These are phyloP conservation scores for Cystobasidium pallidum DNA, from an alignment of 1,284 basidiomycete genomes.

Conservation along the genomic window DNA sequence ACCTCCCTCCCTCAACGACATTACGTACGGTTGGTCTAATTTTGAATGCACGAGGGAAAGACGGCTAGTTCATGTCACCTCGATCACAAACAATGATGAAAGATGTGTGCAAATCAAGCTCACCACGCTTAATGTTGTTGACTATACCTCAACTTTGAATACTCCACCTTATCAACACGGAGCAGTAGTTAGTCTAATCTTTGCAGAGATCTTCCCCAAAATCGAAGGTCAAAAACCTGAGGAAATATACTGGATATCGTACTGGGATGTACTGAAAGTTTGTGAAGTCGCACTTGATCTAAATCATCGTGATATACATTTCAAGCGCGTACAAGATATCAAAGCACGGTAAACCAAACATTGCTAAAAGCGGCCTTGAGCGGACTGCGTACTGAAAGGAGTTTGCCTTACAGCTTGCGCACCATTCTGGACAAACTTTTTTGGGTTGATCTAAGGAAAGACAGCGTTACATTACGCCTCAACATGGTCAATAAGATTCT, in stretches of 20 bases:
- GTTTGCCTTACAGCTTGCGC: background rate
- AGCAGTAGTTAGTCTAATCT: slow-evolving; percentile 20
- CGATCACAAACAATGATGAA: background rate
- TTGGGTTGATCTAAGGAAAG: slow-evolving; percentile 19
- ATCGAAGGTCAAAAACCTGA: background rate
- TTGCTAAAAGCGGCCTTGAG: background rate
- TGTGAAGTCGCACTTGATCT: slow-evolving; percentile 12
- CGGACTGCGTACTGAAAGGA: background rate
- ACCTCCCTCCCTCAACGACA: background rate
- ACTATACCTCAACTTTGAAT: background rate
- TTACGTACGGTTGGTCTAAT: slow-evolving; percentile 27
- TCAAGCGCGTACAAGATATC: background rate
- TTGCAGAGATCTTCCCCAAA: slow-evolving; percentile 11
- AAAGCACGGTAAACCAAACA: background rate
- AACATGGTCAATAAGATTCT: background rate
- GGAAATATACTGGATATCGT: slow-evolving; percentile 22
- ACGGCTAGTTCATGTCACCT: slow-evolving; percentile 17
- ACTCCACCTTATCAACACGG: slow-evolving; percentile 3
- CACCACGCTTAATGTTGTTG: background rate
- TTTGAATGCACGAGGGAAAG: slow-evolving; percentile 11
- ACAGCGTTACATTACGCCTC: background rate
- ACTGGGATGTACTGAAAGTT: slow-evolving; percentile 22
- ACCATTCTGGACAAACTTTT: background rate
- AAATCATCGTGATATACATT: background rate
- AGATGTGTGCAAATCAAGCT: background rate